Base-by-base conservation (phyloP, 2,329 filamentous ascomycete species). In the Fusarium agapanthi region DNA sequence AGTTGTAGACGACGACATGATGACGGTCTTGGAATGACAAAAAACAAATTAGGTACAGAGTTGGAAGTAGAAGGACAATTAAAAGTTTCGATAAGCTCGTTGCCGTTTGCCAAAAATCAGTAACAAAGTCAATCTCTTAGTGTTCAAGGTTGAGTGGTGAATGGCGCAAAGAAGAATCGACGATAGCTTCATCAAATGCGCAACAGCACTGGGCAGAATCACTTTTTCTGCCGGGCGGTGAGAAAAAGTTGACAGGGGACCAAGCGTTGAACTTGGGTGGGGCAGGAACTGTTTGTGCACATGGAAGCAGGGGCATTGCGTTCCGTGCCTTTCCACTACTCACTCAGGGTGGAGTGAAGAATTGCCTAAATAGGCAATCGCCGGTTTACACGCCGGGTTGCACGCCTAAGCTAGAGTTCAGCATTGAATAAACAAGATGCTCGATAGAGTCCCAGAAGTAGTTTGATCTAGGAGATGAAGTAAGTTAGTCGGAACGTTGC, bases 191-290 rank as follows among this genome's bases (percentile, higher is more conserved):
- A 73, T 34, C 40, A 48, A 45, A 64, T 66, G 40, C 40, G 44
- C 40, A 56, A 22, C 56, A 30, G 45, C 50, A 43, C 51, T 48
- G 50, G 68, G 47, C 32, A 57, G 58, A 62, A 70, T 67, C 40
- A 64, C 71, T 77, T 76, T 76, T 80, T 80, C 76, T 80, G 79
- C 79, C 79, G 69, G 76, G 79, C 78, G 79, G 79, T 80, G 62
- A 71, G n/a, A 14, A 38, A 35, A n/a, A 18, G 20, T 41, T n/a
- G 41, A 48, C 54, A 48, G 37, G 59, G 60, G 48, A 43, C 22
- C 47, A 61, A 41, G n/a, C 50, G 35, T 35, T 43, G 30, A 20
- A 38, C 10, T 38, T 24, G 40, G 24, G 67, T 62, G 65, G 64
- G 62, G 50, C 44, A 50, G 56, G 54, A 66, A 61, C 54, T 34